Conservation (phyloP, 345 rosid genomes). For the Citrus glauca region DNA sequence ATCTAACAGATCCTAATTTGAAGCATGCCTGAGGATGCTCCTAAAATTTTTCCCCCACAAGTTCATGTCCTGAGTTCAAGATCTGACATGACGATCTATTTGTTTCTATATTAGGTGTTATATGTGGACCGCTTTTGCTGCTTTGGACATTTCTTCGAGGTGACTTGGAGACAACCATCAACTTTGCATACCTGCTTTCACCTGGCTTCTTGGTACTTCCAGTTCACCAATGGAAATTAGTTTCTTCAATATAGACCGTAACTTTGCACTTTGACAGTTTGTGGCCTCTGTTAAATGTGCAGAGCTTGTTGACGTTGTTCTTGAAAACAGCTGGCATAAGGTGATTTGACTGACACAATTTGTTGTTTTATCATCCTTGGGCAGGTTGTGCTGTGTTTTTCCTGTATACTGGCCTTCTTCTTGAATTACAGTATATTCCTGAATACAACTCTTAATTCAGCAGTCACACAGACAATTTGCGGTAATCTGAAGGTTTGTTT, state of each 20-base stretch:
- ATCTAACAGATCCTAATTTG: slow-evolving; percentile 15
- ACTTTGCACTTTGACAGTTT: not conserved
- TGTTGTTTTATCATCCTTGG: slow-evolving; percentile 10
- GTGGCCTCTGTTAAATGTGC: not conserved
- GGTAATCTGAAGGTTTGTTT: slow-evolving; percentile 88
- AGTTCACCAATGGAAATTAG: not conserved
- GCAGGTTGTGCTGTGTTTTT: slow-evolving; percentile 74
- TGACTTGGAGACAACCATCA: slow-evolving; percentile 56
- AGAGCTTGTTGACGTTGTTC: not conserved
- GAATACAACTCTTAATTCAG: slow-evolving; percentile 96
- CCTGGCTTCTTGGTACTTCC: slow-evolving; percentile 79
- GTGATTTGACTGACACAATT: not conserved
- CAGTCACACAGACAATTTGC: slow-evolving; percentile 91
- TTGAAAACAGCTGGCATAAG: not conserved
- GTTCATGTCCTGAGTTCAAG: not conserved
- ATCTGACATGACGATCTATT: slow-evolving; percentile 11
- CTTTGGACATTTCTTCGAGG: slow-evolving; percentile 82
- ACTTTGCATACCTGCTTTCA: slow-evolving; percentile 65
- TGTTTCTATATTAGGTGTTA: slow-evolving; percentile 48
- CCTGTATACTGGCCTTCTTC: slow-evolving; percentile 90
- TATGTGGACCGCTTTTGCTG: slow-evolving; percentile 83
- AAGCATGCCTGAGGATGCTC: not conserved
- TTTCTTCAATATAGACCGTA: not conserved
- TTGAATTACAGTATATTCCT: slow-evolving; percentile 91
- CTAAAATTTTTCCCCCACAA: not conserved